Evolutionary conservation across 257 asterid species (phyloP).

Genomic region (Vinca minor): DNA sequence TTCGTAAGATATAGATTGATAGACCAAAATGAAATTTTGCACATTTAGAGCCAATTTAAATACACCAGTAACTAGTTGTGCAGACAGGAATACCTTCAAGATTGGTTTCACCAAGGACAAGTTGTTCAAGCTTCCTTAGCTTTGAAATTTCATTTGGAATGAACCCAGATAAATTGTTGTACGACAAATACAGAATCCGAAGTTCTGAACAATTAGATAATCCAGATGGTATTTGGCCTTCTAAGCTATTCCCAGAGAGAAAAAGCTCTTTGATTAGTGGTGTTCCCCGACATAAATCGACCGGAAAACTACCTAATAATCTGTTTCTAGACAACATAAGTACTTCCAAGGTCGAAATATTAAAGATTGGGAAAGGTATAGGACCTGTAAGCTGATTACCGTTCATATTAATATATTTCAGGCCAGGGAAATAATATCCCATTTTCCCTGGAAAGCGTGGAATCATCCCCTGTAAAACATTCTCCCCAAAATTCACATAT

Average conservation of each 20-base stretch:
- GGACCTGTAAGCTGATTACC: conserved; percentile 10
- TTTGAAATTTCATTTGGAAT: not conserved
- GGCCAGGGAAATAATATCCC: not conserved
- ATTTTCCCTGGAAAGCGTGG: no score
- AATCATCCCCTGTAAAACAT: no score
- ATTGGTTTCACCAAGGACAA: not conserved
- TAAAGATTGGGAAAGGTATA: conserved; percentile 22
- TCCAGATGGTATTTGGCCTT: conserved; percentile 10
- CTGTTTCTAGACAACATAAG: conserved; percentile 13
- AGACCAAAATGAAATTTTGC: no score
- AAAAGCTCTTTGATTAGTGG: no score
- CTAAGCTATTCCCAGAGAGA: no score
- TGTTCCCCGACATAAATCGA: conserved; percentile 13
- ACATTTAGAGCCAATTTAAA: no score
- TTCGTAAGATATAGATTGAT: no score
- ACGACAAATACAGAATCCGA: not conserved
- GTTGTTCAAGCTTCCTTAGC: not conserved
- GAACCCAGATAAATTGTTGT: not conserved
- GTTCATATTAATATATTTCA: not conserved
- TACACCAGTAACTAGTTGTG: no score
- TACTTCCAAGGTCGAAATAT: conserved; percentile 21
- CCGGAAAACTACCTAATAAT: conserved; percentile 23
- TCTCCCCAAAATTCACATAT: no score
- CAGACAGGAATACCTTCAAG: not conserved
- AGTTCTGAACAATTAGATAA: not conserved